A percentile compares a stretch with the other conserved stretches of the same genome.
Conservation (phyloP, 2,329 filamentous ascomycete genomes). For the Beauveria bassiana region DNA sequence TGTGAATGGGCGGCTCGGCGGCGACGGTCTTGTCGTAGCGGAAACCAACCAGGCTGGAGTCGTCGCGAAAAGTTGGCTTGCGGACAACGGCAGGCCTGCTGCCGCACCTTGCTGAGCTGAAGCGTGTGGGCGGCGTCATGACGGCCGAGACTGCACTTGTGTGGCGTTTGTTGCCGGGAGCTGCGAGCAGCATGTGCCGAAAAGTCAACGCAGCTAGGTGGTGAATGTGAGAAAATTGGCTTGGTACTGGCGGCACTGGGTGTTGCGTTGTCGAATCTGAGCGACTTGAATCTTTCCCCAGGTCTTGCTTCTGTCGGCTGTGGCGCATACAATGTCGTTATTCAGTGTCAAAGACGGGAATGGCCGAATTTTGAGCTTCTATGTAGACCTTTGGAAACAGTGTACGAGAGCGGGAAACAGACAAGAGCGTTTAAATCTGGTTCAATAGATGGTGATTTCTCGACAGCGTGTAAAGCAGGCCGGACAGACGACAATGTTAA, state of each 20-base stretch:
- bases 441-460: neutral
- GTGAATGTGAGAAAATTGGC: neutral
- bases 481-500: neutral
- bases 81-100: constrained; percentile 25
- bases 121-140: constrained; percentile 3
- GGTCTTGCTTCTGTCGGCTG: neutral
- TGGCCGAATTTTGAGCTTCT: neutral
- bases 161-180: neutral
- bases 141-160: neutral
- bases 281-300: too few species aligned
- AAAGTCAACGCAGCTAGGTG: too few species aligned
- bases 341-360: neutral
- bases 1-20: constrained; percentile 49
- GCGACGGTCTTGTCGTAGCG: constrained; percentile 55
- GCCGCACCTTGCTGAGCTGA: neutral
- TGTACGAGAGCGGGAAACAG: too few species aligned
- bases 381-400: neutral
- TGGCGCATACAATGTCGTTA: neutral
- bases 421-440: neutral
- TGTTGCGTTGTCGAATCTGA: neutral
- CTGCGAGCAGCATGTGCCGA: neutral
- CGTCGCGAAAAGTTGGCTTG: constrained; percentile 35
- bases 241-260: neutral
- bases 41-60: constrained; percentile 43
- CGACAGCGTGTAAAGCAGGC: neutral